Evolutionary conservation across 805 yeast genomes (phyloP).

Genomic region (Candida khao-thaluensis): DNA sequence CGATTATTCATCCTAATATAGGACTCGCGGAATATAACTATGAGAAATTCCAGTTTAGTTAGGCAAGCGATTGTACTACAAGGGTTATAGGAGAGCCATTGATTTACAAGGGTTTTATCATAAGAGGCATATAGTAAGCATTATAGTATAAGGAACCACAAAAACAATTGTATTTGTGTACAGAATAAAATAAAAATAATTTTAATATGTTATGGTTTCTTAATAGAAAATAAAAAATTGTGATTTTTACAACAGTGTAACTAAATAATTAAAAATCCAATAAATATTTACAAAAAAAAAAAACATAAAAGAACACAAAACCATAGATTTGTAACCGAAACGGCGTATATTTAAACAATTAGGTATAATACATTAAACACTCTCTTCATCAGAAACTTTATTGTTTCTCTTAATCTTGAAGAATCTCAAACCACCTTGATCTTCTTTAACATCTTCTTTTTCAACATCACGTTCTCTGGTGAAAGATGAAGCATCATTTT

Average conservation of each 20-base stretch:
- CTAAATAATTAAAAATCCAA: background rate
- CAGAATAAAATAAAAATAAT: no score
- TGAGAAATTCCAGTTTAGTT: no score
- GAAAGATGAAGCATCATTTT: conserved; percentile 41
- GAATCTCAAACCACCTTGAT: conserved; percentile 65
- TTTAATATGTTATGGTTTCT: no score
- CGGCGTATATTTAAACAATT: conserved; percentile 7
- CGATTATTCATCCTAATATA: conserved; percentile 15
- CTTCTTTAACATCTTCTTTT: conserved; percentile 30
- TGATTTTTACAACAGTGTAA: background rate
- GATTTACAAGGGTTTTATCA: no score
- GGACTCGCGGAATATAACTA: no score
- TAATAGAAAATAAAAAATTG: background rate
- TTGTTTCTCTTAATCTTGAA: conserved; percentile 66
- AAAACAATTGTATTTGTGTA: no score
- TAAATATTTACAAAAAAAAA: no score
- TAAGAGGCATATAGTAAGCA: no score
- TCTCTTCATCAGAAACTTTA: conserved; percentile 44
- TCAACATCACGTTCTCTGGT: conserved; percentile 37
- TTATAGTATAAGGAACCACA: no score
- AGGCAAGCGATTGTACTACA: no score
- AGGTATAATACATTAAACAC: conserved; percentile 28
- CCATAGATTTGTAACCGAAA: no score
- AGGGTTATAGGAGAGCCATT: no score
- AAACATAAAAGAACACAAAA: background rate